Conservation (phyloP, 2,329 filamentous ascomycete genomes). For the Sporothrix brunneoviolacea region DNA sequence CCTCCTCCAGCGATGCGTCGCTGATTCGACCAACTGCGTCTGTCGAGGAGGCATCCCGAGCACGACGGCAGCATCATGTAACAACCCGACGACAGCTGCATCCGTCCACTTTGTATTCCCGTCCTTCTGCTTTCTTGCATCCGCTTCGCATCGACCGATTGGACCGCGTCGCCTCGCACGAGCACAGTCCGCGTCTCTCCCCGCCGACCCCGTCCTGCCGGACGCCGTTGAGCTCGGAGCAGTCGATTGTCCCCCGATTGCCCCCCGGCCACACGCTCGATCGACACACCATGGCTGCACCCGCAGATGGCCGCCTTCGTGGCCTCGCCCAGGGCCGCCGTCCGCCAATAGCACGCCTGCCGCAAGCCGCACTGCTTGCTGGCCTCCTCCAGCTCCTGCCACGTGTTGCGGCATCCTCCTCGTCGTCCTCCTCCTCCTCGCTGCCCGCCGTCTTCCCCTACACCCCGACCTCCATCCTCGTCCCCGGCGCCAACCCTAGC, state of each 20-base stretch:
- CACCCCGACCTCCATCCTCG: conserved; percentile 66
- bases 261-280: neutral
- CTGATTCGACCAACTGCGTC: neutral
- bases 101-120: neutral
- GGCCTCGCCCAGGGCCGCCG: neutral
- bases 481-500: conserved; percentile 39
- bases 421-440: conserved; percentile 23
- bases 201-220: neutral
- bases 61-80: neutral
- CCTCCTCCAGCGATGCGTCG: neutral
- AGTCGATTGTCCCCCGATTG: neutral
- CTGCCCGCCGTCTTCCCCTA: conserved; percentile 58
- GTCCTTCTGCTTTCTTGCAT: neutral
- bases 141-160: neutral
- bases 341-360: neutral
- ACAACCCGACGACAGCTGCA: conserved; percentile 4
- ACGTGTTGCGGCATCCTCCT: conserved; percentile 9
- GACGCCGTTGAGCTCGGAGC: conserved; percentile 4
- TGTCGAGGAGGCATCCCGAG: conserved; percentile 1
- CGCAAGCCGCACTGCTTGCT: conserved; percentile 2
- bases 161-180: neutral
- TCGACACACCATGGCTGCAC: conserved; percentile 6
- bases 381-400: conserved; percentile 10
- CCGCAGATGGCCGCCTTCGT: conserved; percentile 2
- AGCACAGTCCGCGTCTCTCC: neutral